Percentiles rank a stretch among this genome's conserved stretches.
Evolutionary conservation across 2,329 filamentous ascomycete genomes (phyloP).

Genomic region (Penicillium sp.): DNA sequence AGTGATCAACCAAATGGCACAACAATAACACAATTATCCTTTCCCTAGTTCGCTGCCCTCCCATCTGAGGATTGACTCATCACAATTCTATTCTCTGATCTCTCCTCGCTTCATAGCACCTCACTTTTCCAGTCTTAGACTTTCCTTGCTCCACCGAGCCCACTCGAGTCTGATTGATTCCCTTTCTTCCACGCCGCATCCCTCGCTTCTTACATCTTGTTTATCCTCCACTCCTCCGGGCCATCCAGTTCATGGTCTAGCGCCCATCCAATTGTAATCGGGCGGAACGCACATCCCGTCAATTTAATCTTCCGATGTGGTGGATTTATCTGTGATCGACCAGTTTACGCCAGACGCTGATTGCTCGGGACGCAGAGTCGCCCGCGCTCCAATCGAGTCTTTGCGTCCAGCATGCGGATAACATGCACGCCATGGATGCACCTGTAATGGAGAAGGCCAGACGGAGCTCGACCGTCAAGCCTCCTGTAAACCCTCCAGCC

Average conservation of each 20-base stretch:
- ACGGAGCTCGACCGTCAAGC: constrained; percentile 25
- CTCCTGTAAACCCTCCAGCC: constrained; percentile 24
- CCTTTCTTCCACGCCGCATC: constrained; percentile 9
- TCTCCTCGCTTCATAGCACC: background rate
- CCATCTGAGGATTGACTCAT: constrained; percentile 1
- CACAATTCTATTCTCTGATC: background rate
- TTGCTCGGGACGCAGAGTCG: constrained; percentile 17
- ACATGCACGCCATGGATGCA: constrained; percentile 15
- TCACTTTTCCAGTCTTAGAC: constrained; percentile 3
- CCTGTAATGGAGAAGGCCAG: constrained; percentile 28
- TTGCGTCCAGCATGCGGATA: constrained; percentile 28
- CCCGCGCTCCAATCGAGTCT: constrained; percentile 20
- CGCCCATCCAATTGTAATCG: constrained; percentile 11
- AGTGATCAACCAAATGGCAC: background rate
- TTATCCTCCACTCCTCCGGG: constrained; percentile 5
- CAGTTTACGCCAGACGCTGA: constrained; percentile 8
- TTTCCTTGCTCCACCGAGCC: constrained; percentile 13
- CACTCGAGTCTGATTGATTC: constrained; percentile 13
- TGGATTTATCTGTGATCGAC: constrained; percentile 9
- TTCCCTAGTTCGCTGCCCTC: background rate
- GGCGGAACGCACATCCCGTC: constrained; percentile 4
- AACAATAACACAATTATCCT: background rate
- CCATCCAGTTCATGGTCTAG: constrained; percentile 18
- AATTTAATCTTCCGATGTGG: constrained; percentile 20
- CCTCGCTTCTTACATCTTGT: constrained; percentile 21